Conservation (phyloP, 169 alveolate genomes). For the Amoebophrya sp. region DNA sequence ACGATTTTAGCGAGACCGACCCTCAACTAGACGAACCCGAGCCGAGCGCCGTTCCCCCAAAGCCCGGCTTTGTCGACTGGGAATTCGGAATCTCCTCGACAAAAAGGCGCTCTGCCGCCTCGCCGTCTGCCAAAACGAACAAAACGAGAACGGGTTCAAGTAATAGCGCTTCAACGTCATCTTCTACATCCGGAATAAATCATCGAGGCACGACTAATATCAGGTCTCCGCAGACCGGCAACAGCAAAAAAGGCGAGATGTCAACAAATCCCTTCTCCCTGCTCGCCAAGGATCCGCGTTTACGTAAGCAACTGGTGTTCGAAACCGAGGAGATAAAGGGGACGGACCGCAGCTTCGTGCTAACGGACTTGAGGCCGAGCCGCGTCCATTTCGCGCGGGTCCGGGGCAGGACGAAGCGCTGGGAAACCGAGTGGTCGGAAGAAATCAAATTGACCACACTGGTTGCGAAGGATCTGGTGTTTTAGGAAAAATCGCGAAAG, state of each 20-base stretch:
- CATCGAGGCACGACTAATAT: background rate
- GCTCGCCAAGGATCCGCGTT: background rate
- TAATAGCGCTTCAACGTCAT: background rate
- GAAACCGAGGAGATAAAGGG: background rate
- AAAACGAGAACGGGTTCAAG: background rate
- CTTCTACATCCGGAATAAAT: background rate
- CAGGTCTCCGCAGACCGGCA: background rate
- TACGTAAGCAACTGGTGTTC: background rate
- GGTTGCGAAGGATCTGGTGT: no score
- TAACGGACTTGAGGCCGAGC: background rate
- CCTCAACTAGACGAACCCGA: background rate
- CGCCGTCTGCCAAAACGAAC: background rate
- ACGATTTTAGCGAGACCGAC: background rate
- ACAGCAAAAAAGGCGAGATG: background rate
- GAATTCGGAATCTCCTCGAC: background rate
- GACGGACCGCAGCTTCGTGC: background rate
- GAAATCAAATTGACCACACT: background rate
- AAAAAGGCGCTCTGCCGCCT: background rate
- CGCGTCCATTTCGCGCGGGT: background rate
- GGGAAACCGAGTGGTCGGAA: background rate
- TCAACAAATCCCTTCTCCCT: background rate
- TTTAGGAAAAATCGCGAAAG: no score
- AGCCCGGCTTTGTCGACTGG: background rate
- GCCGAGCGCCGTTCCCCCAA: background rate
- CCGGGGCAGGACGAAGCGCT: background rate